A percentile compares a stretch with the other conserved stretches of the same genome.
Conservation (phyloP, 345 rosid species). For the Populus davidiana region DNA sequence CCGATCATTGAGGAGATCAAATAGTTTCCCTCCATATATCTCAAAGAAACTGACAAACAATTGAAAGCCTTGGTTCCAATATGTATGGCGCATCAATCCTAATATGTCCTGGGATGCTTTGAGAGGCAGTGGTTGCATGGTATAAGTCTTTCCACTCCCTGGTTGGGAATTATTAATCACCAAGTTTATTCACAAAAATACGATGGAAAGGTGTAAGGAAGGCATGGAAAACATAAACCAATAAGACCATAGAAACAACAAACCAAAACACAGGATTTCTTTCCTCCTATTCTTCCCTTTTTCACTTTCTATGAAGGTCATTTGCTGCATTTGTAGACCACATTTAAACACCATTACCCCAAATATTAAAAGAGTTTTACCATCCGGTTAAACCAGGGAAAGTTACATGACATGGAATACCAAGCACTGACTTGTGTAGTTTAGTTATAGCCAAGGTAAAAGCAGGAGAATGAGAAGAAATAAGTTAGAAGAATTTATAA, state of each 20-base stretch:
- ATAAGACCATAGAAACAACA: neutral
- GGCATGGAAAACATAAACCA: neutral
- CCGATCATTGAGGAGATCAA: constrained; percentile 63
- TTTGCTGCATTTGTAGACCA: neutral
- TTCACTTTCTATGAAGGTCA: neutral
- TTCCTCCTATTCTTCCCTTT: neutral
- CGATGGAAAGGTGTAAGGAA: neutral
- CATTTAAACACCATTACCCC: neutral
- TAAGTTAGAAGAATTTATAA: neutral
- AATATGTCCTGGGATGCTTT: constrained; percentile 62
- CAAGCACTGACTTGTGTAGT: neutral
- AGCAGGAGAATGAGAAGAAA: neutral
- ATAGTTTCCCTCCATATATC: constrained; percentile 68
- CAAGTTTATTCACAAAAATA: constrained; percentile 6
- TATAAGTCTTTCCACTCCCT: constrained; percentile 73
- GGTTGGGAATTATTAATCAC: constrained; percentile 4
- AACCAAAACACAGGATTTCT: neutral
- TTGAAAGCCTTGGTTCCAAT: constrained; percentile 53
- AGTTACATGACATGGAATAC: neutral
- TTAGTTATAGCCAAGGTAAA: neutral
- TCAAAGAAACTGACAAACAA: constrained; percentile 64
- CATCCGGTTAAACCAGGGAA: neutral
- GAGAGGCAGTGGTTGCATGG: constrained; percentile 68
- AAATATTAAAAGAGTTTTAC: neutral
- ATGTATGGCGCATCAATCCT: constrained; percentile 43